Percentiles rank a stretch among this genome's conserved stretches.
phyloP scores from a whole-genome alignment of 306 rosid species.

The Acacia confusa region DNA sequence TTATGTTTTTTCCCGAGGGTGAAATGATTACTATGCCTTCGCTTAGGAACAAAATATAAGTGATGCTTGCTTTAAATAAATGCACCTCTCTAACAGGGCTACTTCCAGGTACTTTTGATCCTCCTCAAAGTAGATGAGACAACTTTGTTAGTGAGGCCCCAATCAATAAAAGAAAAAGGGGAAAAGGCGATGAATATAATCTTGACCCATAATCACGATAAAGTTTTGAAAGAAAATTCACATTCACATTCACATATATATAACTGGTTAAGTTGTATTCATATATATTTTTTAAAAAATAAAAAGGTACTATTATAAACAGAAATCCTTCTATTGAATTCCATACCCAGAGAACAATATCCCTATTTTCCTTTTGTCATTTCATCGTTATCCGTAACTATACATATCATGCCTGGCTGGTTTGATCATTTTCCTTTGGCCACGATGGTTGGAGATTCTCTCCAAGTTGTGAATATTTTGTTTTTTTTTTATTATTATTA shows the following conservation, averaged over 20 bases:
- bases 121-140: slow-evolving; percentile 73
- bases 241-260: not conserved
- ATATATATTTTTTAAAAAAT: not conserved
- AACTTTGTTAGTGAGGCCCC: slow-evolving; percentile 79
- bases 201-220: slow-evolving; percentile 69
- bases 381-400: slow-evolving; percentile 48
- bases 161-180: slow-evolving; percentile 53
- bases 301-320: not conserved
- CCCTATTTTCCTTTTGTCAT: not conserved
- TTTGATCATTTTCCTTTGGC: slow-evolving; percentile 45
- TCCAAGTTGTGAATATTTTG: slow-evolving; percentile 59
- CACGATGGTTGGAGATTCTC: slow-evolving; percentile 61
- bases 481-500: slow-evolving; percentile 26
- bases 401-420: slow-evolving; percentile 45
- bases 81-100: slow-evolving; percentile 60
- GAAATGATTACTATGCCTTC: slow-evolving; percentile 49
- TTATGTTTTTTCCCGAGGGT: slow-evolving; percentile 30
- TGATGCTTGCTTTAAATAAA: slow-evolving; percentile 39
- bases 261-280: not conserved
- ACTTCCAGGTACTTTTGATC: slow-evolving; percentile 66
- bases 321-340: slow-evolving; percentile 60
- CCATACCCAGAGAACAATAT: slow-evolving; percentile 39
- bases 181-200: slow-evolving; percentile 43
- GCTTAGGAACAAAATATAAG: slow-evolving; percentile 43
- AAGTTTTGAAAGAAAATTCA: slow-evolving; percentile 44